phyloP scores from a whole-genome alignment of 2,329 filamentous ascomycete genomes.

The Cytospora schulzeri region DNA sequence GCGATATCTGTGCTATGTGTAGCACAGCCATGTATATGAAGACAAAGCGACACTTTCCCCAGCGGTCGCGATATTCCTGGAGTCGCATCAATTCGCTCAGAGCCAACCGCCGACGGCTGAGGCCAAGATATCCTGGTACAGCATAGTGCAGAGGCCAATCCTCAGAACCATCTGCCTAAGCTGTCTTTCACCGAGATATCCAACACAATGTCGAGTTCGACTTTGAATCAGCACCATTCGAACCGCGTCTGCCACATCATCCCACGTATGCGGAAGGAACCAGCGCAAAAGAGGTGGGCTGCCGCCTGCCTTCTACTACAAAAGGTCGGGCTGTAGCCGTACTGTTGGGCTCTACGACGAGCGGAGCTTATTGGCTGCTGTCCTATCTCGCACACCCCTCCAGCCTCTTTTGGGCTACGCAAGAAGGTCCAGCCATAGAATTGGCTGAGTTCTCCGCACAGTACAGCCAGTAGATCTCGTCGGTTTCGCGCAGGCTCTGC shows the following conservation, averaged over 20 bases:
- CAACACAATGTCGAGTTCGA: neutral
- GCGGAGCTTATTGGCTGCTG: slow-evolving; percentile 1
- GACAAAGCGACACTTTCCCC: neutral
- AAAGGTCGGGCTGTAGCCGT: slow-evolving; percentile 6
- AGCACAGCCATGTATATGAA: neutral
- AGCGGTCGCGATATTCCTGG: neutral
- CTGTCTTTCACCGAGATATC: neutral
- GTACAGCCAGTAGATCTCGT: slow-evolving; percentile 8
- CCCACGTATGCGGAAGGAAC: neutral
- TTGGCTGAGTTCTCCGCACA: slow-evolving; percentile 14
- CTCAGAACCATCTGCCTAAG: neutral
- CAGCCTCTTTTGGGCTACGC: neutral
- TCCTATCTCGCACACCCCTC: slow-evolving; percentile 5
- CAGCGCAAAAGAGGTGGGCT: neutral
- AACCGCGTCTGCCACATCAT: neutral
- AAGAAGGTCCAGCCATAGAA: neutral
- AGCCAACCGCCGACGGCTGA: neutral
- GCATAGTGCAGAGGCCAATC: neutral
- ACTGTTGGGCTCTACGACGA: neutral
- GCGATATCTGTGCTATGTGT: slow-evolving; percentile 2
- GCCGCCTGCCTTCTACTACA: slow-evolving; percentile 2
- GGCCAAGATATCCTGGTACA: neutral
- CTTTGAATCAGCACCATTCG: neutral
- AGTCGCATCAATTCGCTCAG: neutral
- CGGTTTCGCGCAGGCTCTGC: neutral